Evolutionary conservation across 345 rosid species (phyloP).

Genomic region (Gossypium longicalyx): DNA sequence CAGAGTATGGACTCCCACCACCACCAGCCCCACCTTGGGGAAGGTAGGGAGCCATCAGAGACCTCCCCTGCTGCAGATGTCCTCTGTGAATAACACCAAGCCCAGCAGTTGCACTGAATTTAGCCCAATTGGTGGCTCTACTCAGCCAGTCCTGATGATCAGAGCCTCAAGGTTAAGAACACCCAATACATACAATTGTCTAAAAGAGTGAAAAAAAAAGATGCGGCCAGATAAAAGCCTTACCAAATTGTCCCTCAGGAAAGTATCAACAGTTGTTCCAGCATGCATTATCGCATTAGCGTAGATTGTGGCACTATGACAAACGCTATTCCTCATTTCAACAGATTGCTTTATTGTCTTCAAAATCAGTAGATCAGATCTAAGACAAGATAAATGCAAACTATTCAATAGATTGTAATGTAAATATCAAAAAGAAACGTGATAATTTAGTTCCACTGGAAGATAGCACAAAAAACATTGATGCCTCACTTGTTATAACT

Average conservation of each 20-base stretch:
- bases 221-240: slow-evolving; percentile 6
- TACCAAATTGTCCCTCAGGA: slow-evolving; percentile 96
- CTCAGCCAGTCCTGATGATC: slow-evolving; percentile 90
- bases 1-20: slow-evolving; percentile 96
- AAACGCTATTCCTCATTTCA: slow-evolving; percentile 97
- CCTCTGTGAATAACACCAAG: slow-evolving; percentile 99
- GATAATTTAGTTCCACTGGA: not conserved
- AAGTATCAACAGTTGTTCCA: slow-evolving; percentile 98
- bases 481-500: slow-evolving; percentile 82
- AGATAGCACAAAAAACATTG: slow-evolving; percentile 5
- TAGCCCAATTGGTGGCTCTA: slow-evolving; percentile 99
- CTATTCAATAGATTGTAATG: not conserved
- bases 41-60: slow-evolving; percentile 95
- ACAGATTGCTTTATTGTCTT: slow-evolving; percentile 98
- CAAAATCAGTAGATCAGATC: slow-evolving; percentile 89
- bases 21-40: slow-evolving; percentile 98
- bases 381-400: slow-evolving; percentile 26
- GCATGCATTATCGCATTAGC: slow-evolving; percentile 99
- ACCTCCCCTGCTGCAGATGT: slow-evolving; percentile 94
- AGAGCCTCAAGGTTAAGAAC: slow-evolving; percentile 12
- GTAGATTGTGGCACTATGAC: slow-evolving; percentile 98
- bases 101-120: slow-evolving; percentile 98
- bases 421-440: not conserved
- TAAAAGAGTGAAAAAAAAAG: not conserved
- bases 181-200: not conserved